Evolutionary conservation across 352 stramenopile genomes (phyloP).

Genomic region (Pythium monospermum): DNA sequence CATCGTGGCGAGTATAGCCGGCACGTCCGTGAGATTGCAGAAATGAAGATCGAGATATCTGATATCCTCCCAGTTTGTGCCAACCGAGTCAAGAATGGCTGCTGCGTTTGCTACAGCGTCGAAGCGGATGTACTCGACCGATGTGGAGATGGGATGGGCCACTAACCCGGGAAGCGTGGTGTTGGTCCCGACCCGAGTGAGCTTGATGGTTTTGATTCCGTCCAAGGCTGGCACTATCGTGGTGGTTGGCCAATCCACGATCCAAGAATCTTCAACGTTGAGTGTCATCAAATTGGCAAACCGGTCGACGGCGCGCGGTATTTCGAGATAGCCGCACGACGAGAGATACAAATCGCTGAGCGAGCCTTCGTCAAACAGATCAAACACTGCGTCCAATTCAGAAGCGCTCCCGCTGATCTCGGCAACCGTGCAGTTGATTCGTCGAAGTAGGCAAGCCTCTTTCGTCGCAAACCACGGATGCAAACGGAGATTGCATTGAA

Average conservation of each 20-base stretch:
- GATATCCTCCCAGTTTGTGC: slow-evolving; percentile 10
- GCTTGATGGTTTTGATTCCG: slow-evolving; percentile 7
- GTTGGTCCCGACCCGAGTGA: slow-evolving; percentile 1
- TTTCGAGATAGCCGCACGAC: neutral
- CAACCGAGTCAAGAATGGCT: slow-evolving; percentile 1
- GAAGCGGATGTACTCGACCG: slow-evolving; percentile 14
- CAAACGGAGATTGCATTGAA: neutral
- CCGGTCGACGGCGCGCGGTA: neutral
- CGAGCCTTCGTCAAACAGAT: slow-evolving; percentile 8
- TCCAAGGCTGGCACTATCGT: neutral
- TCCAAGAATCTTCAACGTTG: slow-evolving; percentile 2
- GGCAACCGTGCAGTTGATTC: slow-evolving; percentile 5
- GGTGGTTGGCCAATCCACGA: neutral
- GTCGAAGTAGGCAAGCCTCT: slow-evolving; percentile 10
- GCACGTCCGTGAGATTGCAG: slow-evolving; percentile 5
- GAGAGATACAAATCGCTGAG: slow-evolving; percentile 2
- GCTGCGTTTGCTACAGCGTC: slow-evolving; percentile 1
- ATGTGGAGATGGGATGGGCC: neutral
- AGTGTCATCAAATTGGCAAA: slow-evolving; percentile 1
- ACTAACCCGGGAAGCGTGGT: slow-evolving; percentile 1
- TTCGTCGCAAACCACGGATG: slow-evolving; percentile 17
- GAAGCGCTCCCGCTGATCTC: neutral
- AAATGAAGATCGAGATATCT: slow-evolving; percentile 9
- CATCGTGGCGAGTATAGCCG: slow-evolving; percentile 7
- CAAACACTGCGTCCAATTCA: neutral